A percentile compares a stretch with the other conserved stretches of the same genome.
Evolutionary conservation across 73 alveolate genomes (phyloP).

Genomic region (Paramecium octaurelia): DNA sequence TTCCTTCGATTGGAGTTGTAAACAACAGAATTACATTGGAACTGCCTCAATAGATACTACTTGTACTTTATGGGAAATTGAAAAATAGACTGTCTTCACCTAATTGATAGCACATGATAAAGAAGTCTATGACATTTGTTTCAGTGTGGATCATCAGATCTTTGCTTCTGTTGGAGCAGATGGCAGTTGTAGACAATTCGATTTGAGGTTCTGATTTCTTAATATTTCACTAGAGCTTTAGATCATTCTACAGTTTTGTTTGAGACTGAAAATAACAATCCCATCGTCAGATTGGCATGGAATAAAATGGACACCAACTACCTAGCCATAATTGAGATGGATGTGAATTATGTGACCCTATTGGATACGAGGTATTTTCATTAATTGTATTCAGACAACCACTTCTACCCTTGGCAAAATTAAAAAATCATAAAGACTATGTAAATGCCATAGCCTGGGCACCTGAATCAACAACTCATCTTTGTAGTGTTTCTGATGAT

Average conservation of each 20-base stretch:
- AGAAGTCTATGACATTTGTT: constrained; percentile 98
- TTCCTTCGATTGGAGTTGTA: constrained; percentile 97
- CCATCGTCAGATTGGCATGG: constrained; percentile 94
- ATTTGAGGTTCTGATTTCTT: constrained; percentile 67
- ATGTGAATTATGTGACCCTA: constrained; percentile 78
- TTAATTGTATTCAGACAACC: constrained; percentile 70
- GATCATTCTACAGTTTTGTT: constrained; percentile 97
- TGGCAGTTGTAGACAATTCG: constrained; percentile 97
- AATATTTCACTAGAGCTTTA: constrained; percentile 66
- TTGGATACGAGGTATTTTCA: constrained; percentile 72
- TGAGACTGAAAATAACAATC: constrained; percentile 83
- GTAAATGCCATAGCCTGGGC: constrained; percentile 98
- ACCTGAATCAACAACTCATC: constrained; percentile 90
- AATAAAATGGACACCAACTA: constrained; percentile 85
- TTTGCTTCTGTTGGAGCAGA: constrained; percentile 99
- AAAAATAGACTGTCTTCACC: constrained; percentile 88
- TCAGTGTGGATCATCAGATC: constrained; percentile 84
- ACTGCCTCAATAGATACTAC: constrained; percentile 98
- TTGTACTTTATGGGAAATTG: constrained; percentile 98
- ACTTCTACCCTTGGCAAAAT: constrained; percentile 85
- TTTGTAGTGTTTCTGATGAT: constrained; percentile 97
- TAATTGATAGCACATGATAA: constrained; percentile 99
- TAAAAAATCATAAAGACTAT: constrained; percentile 87
- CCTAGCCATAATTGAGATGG: constrained; percentile 94
- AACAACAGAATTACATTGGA: constrained; percentile 89